Evolutionary conservation across 1,139 yeast species (phyloP).

Genomic region (Candida labiduridarum): DNA sequence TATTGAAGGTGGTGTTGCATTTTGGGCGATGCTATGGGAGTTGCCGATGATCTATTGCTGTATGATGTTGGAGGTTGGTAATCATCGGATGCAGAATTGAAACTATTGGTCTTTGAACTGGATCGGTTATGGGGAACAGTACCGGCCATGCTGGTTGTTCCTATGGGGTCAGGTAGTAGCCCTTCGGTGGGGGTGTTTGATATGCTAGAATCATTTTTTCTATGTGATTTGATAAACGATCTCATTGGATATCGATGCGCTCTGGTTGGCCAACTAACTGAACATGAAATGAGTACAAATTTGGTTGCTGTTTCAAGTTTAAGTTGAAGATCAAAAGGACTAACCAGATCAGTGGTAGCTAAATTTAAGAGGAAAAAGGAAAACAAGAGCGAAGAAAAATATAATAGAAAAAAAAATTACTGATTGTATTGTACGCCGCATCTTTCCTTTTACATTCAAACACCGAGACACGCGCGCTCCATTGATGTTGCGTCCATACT

Average conservation of each 20-base stretch:
- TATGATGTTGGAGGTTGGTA: slow-evolving; percentile 8
- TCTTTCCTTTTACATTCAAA: too few species aligned
- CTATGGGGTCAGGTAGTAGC: slow-evolving; percentile 7
- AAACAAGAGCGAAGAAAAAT: not conserved
- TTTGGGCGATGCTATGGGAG: slow-evolving; percentile 27
- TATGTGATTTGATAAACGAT: slow-evolving; percentile 50
- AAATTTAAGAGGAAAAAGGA: not conserved
- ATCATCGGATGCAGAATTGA: slow-evolving; percentile 2
- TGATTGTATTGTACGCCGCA: not conserved
- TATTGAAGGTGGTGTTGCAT: slow-evolving; percentile 23
- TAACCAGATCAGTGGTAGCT: not conserved
- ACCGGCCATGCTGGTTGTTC: not conserved
- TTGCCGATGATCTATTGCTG: slow-evolving; percentile 10
- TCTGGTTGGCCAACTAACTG: not conserved
- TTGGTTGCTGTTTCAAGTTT: not conserved
- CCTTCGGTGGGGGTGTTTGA: slow-evolving; percentile 14
- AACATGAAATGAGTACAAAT: not conserved
- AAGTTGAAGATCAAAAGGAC: not conserved
- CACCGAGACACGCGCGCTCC: too few species aligned
- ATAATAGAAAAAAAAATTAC: not conserved
- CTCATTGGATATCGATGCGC: slow-evolving; percentile 31
- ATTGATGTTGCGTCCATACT: too few species aligned
- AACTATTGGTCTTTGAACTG: slow-evolving; percentile 3
- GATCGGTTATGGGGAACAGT: slow-evolving; percentile 6
- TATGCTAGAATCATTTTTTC: slow-evolving; percentile 27